Conservation (phyloP, 1,284 basidiomycete species). For the Neotropicomus parvogracilis region DNA sequence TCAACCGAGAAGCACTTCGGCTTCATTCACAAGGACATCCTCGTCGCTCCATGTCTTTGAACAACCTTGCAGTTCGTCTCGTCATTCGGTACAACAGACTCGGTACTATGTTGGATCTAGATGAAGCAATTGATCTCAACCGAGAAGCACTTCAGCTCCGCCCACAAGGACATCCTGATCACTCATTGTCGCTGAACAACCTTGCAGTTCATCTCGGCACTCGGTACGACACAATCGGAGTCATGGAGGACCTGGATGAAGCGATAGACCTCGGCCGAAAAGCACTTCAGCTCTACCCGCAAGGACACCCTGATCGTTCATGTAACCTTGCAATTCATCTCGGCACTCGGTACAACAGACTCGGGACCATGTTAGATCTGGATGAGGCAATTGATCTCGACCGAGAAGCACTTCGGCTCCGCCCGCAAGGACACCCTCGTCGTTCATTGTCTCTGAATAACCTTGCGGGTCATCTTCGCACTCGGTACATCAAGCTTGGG, state of each 20-base stretch:
- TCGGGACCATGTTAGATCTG: no score
- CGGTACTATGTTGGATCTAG: background rate
- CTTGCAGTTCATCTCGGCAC: background rate
- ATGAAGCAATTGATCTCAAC: background rate
- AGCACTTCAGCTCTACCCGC: background rate
- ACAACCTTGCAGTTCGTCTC: no score
- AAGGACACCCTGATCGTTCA: background rate
- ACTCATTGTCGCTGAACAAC: background rate
- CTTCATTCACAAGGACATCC: no score
- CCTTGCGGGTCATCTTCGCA: background rate
- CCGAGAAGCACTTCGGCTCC: no score
- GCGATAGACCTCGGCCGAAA: slow-evolving; percentile 1
- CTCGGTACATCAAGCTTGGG: background rate
- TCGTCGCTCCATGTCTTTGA: no score
- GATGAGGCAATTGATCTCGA: no score
- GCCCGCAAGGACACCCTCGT: no score
- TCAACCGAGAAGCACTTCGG: no score
- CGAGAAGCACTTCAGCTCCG: background rate
- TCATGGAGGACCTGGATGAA: background rate
- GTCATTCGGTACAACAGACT: background rate
- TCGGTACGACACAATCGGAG: background rate
- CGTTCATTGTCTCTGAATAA: background rate
- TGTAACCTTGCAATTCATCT: no score
- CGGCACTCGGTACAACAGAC: no score
- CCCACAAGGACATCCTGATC: background rate